Base-by-base conservation (phyloP, 768 basidiomycete genomes). In the Pisolithus marmoratus region DNA sequence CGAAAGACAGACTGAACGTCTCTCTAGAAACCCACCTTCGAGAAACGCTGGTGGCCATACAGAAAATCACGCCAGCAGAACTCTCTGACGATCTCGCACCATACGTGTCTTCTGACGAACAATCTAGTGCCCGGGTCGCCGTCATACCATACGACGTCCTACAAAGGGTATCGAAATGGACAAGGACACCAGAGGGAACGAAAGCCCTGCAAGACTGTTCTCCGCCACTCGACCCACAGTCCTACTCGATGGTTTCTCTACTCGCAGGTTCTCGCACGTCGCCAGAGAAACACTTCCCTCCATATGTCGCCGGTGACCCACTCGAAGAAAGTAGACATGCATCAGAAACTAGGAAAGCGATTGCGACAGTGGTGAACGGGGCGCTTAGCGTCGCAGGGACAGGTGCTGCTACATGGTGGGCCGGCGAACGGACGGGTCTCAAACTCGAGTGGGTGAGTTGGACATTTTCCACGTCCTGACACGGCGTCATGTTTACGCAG, bases 231-330 rank as follows among this genome's bases (percentile, higher is more conserved):
- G 68, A 81, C 52, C 70, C 80, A 5, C 68, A 70, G 20, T 71
- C 77, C 14, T 91, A 87, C 63, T 70, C 76, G 6, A 90, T 89
- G 82, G 70, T 90, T 37, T 71, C 87, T 19, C 72, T 93, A 34
- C 79, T 93, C 5, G 88, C 90, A 15, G 90, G 90, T 36, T 77
- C 84, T 6, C 79, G 76, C 41, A 84, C 89, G n/a, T 88, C 87
- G 6, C 90, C 90, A 20, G 82, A 87, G 52, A 79, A 85, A 49
- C 81, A 75, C 34, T 87, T 89, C 54, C 82, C 82, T 29, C 57
- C 69, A 8, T 79, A 82, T 58, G 52, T 61, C 4, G 75, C 73
- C 20, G 69, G 65, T 52, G 75, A 75, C 52, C 76, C 76, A 27
- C 76, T 80, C 55, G 71, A 77, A 51, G 62, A 78, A 14, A 74